Evolutionary conservation across 2,329 filamentous ascomycete species (phyloP), one percentile per base, ranked within the genome.

Genomic region (Diplocarpon rosae): DNA sequence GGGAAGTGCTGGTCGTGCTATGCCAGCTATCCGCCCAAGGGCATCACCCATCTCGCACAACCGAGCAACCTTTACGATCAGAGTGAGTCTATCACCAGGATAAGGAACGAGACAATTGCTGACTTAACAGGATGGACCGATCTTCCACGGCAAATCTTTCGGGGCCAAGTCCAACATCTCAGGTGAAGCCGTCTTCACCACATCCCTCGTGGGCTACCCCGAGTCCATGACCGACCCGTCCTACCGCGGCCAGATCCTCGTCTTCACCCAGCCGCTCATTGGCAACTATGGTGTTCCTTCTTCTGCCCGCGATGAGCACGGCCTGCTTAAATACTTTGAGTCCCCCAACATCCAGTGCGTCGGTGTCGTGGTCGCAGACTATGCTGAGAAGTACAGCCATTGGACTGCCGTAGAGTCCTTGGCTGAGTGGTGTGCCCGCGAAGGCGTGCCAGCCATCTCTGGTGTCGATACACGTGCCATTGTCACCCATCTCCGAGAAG

Each of bases 281-380:
- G 92, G 92, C 63, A 98, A 98, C 76, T 98, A 98, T 64, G 92
- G 92, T 58, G 90, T 98, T 14, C 92, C 92, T 13, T 93, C 88
- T 28, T 79, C 74, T 52, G 76, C 80, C 59, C 83, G 87, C 53
- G 92, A 98, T 66, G 71, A 89, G 66, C 85, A 80, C 66, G 92
- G 92, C 58, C 78, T 98, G 48, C 75, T 96, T 64, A 92, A 92
- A 70, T 94, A 96, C 73, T 98, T 98, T 61, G 92, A 98, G 69
- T 95, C 88, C 24, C 92, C 92, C 42, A 87, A 96, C 68, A 89
- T 98, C 55, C 92, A 98, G 72, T 93, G 90, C 48, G 85, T 85
- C 50, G 92, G 89, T 66, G 84, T 98, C 41, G 90, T 98, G 37
- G 92, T 98, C 43, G 87, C 90, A 58, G 92, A 98, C 63, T 88